Evolutionary conservation across 1,284 basidiomycete genomes (phyloP), one percentile per base, ranked within the genome.

Genomic region (Takashimella tepidaria): DNA sequence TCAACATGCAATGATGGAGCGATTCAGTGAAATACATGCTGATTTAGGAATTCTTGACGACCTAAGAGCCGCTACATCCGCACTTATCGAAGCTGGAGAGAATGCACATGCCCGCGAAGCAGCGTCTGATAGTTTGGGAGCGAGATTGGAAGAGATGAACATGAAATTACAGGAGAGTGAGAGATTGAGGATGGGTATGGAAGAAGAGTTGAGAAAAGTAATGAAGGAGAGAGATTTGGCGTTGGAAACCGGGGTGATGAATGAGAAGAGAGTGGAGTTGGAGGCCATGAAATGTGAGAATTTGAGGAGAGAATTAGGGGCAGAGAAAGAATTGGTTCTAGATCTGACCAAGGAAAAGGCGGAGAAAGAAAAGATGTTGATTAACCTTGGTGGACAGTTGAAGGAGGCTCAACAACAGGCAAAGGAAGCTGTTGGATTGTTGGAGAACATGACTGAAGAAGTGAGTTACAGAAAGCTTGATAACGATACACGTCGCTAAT

Each of bases 1-100:
- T 3, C 58, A 59, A 45, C 45, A 54, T 27, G 53, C 55, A 31
- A 50, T 59, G 44, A 52, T 59, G 53, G 50, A 48, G 51, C 49
- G 50, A 42, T 50, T 59, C 25, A 26, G 40, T 31, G 47, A 54
- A 16, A 50, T 45, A 8, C 23, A 49, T 16, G 52, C 49, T 23
- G 45, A 49, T 5, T 47, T 49, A 12, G 53, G 52, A 6, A 44
- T 25, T 10, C 46, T 54, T 11, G 47, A 54, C 43, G 56, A 58
- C 16, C 43, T 58, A 24, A 52, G 53, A 0, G 48, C 50, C 3
- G 56, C 52, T 4, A 58, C 56, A 21, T 52, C 51, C 19, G 52
- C 55, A 24, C 45, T 59, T 1, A 52, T 59, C 12, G 53, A 50
- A n/a, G 47, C 53, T 4, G 52, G 50, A 40, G 41, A 44, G 2